Conservation (phyloP, 352 stramenopile genomes). For the Plasmopara viticola region DNA sequence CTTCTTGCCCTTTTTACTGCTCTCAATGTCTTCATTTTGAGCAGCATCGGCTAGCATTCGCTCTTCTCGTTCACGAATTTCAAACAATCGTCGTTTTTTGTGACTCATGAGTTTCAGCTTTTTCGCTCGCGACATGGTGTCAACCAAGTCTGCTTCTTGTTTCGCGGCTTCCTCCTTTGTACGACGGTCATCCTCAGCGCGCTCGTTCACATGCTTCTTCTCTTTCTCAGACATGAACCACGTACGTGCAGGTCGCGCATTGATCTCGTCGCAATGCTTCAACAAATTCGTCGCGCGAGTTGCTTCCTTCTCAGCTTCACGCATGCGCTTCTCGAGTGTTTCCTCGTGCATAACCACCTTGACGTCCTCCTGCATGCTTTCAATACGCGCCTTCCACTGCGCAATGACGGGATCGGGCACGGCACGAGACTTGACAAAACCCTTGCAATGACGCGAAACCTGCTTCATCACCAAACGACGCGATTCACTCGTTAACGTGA, state of each 20-base stretch:
- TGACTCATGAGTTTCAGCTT: constrained; percentile 85
- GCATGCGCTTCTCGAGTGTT: constrained; percentile 86
- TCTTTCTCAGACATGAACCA: constrained; percentile 91
- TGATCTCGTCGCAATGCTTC: constrained; percentile 88
- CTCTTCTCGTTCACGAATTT: constrained; percentile 81
- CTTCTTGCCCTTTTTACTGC: constrained; percentile 39
- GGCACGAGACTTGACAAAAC: constrained; percentile 87
- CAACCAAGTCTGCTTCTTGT: constrained; percentile 23
- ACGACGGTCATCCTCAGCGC: constrained; percentile 59
- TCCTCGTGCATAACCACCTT: constrained; percentile 84
- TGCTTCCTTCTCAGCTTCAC: constrained; percentile 85
- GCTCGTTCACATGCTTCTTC: constrained; percentile 78
- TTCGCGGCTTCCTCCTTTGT: constrained; percentile 35
- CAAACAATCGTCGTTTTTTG: constrained; percentile 80
- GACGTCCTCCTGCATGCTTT: constrained; percentile 75
- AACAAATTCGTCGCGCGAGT: constrained; percentile 87
- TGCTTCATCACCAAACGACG: constrained; percentile 93
- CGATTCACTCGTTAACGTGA: constrained; percentile 88
- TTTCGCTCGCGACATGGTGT: constrained; percentile 50
- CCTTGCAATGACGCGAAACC: constrained; percentile 81
- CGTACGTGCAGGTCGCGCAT: constrained; percentile 73
- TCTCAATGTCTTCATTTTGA: constrained; percentile 30
- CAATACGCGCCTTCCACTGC: constrained; percentile 82
- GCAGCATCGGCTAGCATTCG: constrained; percentile 62
- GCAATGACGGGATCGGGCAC: constrained; percentile 84